phyloP scores from a whole-genome alignment of 176 grass and related monocot genomes.

The Poa pratensis region DNA sequence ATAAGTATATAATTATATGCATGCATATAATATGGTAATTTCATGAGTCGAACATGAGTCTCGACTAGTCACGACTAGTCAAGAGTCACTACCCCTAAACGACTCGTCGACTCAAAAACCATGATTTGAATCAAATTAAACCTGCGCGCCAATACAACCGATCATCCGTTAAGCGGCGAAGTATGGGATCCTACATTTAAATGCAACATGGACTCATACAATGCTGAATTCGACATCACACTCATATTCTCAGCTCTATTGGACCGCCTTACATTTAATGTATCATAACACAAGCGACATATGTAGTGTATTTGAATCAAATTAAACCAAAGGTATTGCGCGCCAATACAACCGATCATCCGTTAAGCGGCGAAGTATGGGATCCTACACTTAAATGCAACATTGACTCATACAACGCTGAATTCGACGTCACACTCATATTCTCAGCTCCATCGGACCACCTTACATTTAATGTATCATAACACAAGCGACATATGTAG shows the following conservation, averaged over 20 bases:
- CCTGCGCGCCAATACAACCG: neutral
- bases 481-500: no score
- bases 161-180: neutral
- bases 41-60: no score
- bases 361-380: no score
- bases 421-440: neutral
- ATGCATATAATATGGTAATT: no score
- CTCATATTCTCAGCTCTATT: neutral
- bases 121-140: slow-evolving; percentile 38
- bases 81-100: no score
- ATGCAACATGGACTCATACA: neutral
- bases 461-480: neutral
- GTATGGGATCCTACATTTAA: no score
- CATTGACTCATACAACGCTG: neutral
- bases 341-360: neutral
- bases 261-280: neutral
- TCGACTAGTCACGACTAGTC: no score
- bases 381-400: neutral
- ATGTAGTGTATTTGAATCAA: slow-evolving; percentile 36
- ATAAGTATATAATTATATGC: no score
- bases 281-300: no score
- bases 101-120: no score
- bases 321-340: neutral
- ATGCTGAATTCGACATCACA: neutral
- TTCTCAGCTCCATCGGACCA: neutral